Percentiles rank a stretch among this genome's conserved stretches.
These are phyloP conservation scores for Fusarium virguliforme DNA, from an alignment of 2,329 filamentous ascomycete species.

Conservation along the genomic window DNA sequence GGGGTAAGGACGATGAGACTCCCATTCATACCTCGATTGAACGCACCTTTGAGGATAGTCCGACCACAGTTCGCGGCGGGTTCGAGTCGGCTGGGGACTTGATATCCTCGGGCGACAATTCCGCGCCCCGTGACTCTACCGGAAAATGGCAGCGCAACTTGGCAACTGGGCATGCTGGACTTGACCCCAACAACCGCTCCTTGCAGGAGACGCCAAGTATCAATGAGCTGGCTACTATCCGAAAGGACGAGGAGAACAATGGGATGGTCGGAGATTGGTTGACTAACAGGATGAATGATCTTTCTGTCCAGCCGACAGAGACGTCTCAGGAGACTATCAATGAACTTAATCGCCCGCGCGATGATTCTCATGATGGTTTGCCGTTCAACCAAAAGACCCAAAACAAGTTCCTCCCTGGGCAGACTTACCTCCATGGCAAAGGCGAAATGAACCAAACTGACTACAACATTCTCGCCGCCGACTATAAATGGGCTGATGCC, in stretches of 20 bases:
- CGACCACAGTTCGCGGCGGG: constrained; percentile 56
- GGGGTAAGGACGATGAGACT: constrained; percentile 62
- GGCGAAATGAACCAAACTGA: constrained; percentile 64
- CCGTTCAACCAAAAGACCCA: constrained; percentile 64
- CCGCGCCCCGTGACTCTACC: constrained; percentile 57
- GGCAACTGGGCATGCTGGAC: constrained; percentile 61
- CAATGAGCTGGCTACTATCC: constrained; percentile 64
- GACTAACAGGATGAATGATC: constrained; percentile 54
- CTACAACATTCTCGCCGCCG: constrained; percentile 65
- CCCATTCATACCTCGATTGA: constrained; percentile 59
- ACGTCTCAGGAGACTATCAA: constrained; percentile 44
- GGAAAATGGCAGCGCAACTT: constrained; percentile 61
- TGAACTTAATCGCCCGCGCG: constrained; percentile 43
- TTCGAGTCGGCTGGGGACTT: constrained; percentile 61
- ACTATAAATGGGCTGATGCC: constrained; percentile 66
- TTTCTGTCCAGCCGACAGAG: constrained; percentile 49
- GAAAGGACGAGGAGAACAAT: constrained; percentile 64
- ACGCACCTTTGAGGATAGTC: constrained; percentile 58
- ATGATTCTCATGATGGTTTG: constrained; percentile 60
- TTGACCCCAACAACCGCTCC: constrained; percentile 65
- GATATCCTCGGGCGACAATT: constrained; percentile 51
- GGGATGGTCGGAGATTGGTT: constrained; percentile 69
- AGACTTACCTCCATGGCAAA: constrained; percentile 65
- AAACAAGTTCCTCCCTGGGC: constrained; percentile 66
- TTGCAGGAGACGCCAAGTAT: constrained; percentile 63